These are phyloP conservation scores for Akanthomyces muscarius DNA, from an alignment of 2,329 filamentous ascomycete genomes.

Conservation along the genomic window DNA sequence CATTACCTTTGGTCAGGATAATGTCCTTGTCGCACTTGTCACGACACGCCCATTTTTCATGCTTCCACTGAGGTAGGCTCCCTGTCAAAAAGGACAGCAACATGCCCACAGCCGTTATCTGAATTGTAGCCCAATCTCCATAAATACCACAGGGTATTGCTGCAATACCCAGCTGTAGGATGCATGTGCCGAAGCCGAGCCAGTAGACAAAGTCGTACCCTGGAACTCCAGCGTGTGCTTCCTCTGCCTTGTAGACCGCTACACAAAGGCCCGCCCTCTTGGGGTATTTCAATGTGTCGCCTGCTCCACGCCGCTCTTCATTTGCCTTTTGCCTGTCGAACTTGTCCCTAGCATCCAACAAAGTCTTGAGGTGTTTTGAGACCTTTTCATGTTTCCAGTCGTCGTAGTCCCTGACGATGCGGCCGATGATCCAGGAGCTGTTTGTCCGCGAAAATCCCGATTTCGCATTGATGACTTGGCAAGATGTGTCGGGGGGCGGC, in stretches of 20 bases:
- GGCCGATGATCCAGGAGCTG: constrained; percentile 39
- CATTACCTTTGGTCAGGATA: constrained; percentile 39
- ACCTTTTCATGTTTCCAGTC: constrained; percentile 25
- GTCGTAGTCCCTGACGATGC: constrained; percentile 40
- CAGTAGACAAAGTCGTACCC: constrained; percentile 25
- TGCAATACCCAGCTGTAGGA: constrained; percentile 33
- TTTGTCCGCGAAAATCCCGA: constrained; percentile 37
- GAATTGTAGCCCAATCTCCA: constrained; percentile 37
- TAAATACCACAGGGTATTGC: constrained; percentile 30
- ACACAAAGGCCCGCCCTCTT: constrained; percentile 25
- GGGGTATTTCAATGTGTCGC: constrained; percentile 9
- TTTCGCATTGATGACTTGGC: constrained; percentile 33
- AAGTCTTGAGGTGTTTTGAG: constrained; percentile 17
- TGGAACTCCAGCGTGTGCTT: constrained; percentile 9
- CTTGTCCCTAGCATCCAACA: constrained; percentile 10
- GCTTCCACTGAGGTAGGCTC: constrained; percentile 37
- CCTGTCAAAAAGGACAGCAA: constrained; percentile 33
- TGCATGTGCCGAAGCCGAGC: constrained; percentile 24
- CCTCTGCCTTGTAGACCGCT: constrained; percentile 24
- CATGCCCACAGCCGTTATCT: constrained; percentile 37
- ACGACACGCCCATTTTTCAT: constrained; percentile 41
- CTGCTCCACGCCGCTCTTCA: neutral
- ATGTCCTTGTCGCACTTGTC: constrained; percentile 27
- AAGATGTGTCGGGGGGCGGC: constrained; percentile 28
- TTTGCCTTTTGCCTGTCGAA: constrained; percentile 11